Conservation (phyloP, 495 filamentous ascomycete genomes). For the Penicillium chermesinum region DNA sequence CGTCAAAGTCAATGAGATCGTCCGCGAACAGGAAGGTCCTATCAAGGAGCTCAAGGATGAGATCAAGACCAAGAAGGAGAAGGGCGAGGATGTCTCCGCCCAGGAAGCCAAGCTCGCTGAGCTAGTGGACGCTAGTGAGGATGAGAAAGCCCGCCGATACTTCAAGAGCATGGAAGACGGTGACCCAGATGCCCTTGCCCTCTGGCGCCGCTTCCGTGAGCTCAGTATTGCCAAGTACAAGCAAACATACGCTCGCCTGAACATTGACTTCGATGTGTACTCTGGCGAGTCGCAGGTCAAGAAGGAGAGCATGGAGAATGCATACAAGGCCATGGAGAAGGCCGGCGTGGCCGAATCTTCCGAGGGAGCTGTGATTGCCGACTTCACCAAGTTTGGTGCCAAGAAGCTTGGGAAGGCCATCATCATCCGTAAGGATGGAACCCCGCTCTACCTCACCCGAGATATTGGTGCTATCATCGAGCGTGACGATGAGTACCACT, state of each 20-base stretch:
- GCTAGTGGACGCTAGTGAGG: slow-evolving; percentile 53
- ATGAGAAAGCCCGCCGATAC: slow-evolving; percentile 65
- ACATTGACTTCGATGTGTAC: slow-evolving; percentile 93
- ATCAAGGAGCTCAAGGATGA: slow-evolving; percentile 53
- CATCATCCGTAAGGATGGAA: slow-evolving; percentile 64
- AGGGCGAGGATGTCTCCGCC: slow-evolving; percentile 40
- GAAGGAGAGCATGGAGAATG: slow-evolving; percentile 71
- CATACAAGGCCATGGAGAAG: slow-evolving; percentile 58
- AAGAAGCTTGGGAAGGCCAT: slow-evolving; percentile 67
- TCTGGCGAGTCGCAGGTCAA: slow-evolving; percentile 90
- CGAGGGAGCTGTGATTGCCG: slow-evolving; percentile 82
- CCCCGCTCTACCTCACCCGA: slow-evolving; percentile 63
- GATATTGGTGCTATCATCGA: slow-evolving; percentile 65
- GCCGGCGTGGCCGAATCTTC: slow-evolving; percentile 73
- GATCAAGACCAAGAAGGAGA: slow-evolving; percentile 49
- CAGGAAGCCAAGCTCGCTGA: slow-evolving; percentile 47
- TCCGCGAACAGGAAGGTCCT: slow-evolving; percentile 47
- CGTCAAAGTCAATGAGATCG: slow-evolving; percentile 55
- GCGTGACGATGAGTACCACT: slow-evolving; percentile 57
- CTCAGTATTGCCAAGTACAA: slow-evolving; percentile 84
- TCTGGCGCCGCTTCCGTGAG: slow-evolving; percentile 86
- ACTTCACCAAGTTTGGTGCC: slow-evolving; percentile 69
- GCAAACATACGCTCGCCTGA: slow-evolving; percentile 74
- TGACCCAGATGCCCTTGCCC: slow-evolving; percentile 65
- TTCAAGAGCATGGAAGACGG: slow-evolving; percentile 91